Conservation (phyloP, 768 basidiomycete genomes). For the Hygrophorus pudorinus region DNA sequence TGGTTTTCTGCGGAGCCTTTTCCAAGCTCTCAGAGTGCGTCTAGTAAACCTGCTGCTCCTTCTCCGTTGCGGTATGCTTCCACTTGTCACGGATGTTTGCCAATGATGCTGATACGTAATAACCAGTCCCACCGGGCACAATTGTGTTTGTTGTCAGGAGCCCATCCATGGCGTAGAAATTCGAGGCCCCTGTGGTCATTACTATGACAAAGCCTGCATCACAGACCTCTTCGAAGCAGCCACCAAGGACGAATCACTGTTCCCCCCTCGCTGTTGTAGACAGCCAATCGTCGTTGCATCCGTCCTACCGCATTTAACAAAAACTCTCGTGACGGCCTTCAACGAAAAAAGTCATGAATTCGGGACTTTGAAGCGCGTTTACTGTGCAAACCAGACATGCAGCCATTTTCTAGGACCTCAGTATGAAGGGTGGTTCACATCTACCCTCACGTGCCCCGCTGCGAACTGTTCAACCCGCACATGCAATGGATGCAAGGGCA, state of each 20-base stretch:
- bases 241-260: slow-evolving; percentile 28
- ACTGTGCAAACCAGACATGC: slow-evolving; percentile 40
- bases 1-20: not conserved
- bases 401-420: slow-evolving; percentile 43
- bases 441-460: slow-evolving; percentile 33
- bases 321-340: slow-evolving; percentile 21
- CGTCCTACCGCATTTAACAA: slow-evolving; percentile 12
- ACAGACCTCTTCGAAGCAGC: slow-evolving; percentile 22
- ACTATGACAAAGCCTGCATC: slow-evolving; percentile 26
- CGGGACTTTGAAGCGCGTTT: slow-evolving; percentile 34
- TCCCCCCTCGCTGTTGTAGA: slow-evolving; percentile 33
- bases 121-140: not conserved
- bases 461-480: slow-evolving; percentile 36
- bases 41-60: not conserved
- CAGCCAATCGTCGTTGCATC: slow-evolving; percentile 14
- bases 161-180: slow-evolving; percentile 7
- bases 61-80: not conserved
- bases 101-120: not conserved
- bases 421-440: slow-evolving; percentile 19
- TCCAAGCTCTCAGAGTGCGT: not conserved
- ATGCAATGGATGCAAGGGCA: slow-evolving; percentile 24
- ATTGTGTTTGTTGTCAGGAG: slow-evolving; percentile 9
- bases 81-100: not conserved
- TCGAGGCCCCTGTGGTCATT: slow-evolving; percentile 26
- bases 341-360: slow-evolving; percentile 37